These are phyloP conservation scores for Cucumis variabilis DNA, from an alignment of 331 rosid species.

Conservation along the genomic window DNA sequence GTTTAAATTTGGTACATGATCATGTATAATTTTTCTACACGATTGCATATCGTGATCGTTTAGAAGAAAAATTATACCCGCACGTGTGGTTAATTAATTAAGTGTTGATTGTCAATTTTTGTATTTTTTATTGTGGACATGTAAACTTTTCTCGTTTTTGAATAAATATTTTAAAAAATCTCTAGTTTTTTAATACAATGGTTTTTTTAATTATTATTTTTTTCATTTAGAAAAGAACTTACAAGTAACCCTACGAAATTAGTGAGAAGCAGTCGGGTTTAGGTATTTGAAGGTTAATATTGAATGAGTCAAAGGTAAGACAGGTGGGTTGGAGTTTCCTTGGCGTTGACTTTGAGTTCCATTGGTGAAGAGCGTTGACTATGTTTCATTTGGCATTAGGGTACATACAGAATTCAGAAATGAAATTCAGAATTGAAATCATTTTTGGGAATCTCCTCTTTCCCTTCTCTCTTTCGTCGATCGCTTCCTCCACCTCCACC, in stretches of 20 bases:
- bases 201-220: too few relatives aligned
- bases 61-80: too few relatives aligned
- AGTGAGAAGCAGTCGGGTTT: neutral
- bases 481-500: neutral
- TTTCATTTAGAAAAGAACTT: neutral
- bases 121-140: too few relatives aligned
- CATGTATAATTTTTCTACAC: too few relatives aligned
- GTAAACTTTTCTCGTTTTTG: too few relatives aligned
- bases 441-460: slow-evolving; percentile 4
- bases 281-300: neutral
- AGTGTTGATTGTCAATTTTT: too few relatives aligned
- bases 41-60: too few relatives aligned
- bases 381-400: neutral
- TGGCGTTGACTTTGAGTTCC: neutral
- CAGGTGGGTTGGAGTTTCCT: neutral
- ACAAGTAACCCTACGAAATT: neutral
- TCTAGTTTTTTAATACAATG: too few relatives aligned
- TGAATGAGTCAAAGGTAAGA: neutral
- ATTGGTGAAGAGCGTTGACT: neutral
- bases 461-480: neutral
- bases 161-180: too few relatives aligned
- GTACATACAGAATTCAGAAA: neutral
- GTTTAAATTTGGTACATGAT: too few relatives aligned
- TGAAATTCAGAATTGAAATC: neutral
- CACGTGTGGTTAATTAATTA: too few relatives aligned